These are phyloP conservation scores for Moesziomyces sp. DNA, from an alignment of 1,284 basidiomycete genomes.

Conservation along the genomic window DNA sequence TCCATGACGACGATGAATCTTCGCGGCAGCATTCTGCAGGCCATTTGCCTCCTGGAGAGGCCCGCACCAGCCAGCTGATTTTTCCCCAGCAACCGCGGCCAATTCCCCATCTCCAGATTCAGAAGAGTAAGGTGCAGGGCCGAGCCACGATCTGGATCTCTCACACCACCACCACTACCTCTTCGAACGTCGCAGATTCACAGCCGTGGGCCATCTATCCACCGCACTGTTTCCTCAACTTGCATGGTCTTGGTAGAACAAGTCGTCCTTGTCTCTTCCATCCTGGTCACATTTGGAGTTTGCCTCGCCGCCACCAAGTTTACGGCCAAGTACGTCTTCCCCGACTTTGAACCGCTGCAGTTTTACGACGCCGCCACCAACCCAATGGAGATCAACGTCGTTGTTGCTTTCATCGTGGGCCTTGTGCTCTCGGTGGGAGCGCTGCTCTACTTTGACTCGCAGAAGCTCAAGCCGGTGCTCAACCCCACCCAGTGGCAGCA, in stretches of 20 bases:
- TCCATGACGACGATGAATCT: too few relatives aligned
- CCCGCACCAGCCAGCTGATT: too few relatives aligned
- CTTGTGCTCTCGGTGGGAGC: slow-evolving; percentile 46
- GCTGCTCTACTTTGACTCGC: slow-evolving; percentile 54
- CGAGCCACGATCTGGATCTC: neutral
- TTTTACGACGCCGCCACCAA: slow-evolving; percentile 55
- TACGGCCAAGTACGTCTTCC: slow-evolving; percentile 30
- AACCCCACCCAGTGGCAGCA: slow-evolving; percentile 81
- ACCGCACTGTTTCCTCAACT: neutral
- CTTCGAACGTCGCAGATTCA: neutral
- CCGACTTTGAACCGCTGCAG: slow-evolving; percentile 41
- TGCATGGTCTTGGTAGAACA: slow-evolving; percentile 48
- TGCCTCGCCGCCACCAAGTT: slow-evolving; percentile 39
- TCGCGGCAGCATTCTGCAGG: too few relatives aligned
- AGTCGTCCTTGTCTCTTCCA: slow-evolving; percentile 44
- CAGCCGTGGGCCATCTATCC: neutral
- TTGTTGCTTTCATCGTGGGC: slow-evolving; percentile 60
- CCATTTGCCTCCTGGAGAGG: too few relatives aligned
- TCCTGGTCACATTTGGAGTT: slow-evolving; percentile 49
- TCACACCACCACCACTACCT: neutral
- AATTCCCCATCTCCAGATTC: neutral
- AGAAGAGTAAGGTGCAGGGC: neutral
- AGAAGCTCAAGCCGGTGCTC: slow-evolving; percentile 73
- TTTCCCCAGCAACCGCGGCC: too few relatives aligned
- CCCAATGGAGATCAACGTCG: slow-evolving; percentile 61